phyloP scores from a whole-genome alignment of 768 basidiomycete species.

The Amanita phalloides region DNA sequence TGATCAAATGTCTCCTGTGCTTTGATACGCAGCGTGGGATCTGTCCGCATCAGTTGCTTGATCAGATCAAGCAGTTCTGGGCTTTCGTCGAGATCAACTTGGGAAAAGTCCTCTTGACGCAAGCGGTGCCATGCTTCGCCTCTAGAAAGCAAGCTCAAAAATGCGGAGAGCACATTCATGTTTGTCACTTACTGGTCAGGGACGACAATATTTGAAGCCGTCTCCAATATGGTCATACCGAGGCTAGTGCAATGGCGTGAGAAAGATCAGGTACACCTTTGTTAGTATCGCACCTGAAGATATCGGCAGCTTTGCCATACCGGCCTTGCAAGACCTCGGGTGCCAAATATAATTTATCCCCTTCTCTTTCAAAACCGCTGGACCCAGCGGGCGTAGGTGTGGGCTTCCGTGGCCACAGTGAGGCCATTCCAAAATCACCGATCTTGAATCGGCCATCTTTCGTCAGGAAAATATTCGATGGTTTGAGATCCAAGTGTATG shows the following conservation, averaged over 20 bases:
- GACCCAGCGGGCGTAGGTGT: conserved; percentile 19
- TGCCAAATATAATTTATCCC: conserved; percentile 94
- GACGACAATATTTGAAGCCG: conserved; percentile 90
- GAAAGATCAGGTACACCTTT: conserved; percentile 14
- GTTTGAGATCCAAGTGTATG: conserved; percentile 95
- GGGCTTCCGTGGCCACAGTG: conserved; percentile 66
- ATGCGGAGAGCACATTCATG: conserved; percentile 10
- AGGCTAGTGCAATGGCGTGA: conserved; percentile 51
- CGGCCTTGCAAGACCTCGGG: conserved; percentile 88
- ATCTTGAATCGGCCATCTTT: conserved; percentile 85
- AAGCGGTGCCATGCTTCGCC: conserved; percentile 92
- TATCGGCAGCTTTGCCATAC: conserved; percentile 91
- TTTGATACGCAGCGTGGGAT: conserved; percentile 48
- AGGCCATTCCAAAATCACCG: conserved; percentile 99
- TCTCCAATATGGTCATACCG: conserved; percentile 93
- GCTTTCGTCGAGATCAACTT: conserved; percentile 63
- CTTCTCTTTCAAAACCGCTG: conserved; percentile 81
- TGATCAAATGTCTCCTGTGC: conserved; percentile 50
- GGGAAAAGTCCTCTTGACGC: conserved; percentile 83
- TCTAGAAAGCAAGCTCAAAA: conserved; percentile 31
- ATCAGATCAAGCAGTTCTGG: conserved; percentile 59
- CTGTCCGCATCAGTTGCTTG: conserved; percentile 66
- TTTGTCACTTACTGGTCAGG: conserved; percentile 78
- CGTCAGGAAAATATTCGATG: conserved; percentile 92
- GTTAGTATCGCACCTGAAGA: conserved; percentile 74